Conservation (phyloP, 176 grass and related monocot genomes). For the Triticum monococcum region DNA sequence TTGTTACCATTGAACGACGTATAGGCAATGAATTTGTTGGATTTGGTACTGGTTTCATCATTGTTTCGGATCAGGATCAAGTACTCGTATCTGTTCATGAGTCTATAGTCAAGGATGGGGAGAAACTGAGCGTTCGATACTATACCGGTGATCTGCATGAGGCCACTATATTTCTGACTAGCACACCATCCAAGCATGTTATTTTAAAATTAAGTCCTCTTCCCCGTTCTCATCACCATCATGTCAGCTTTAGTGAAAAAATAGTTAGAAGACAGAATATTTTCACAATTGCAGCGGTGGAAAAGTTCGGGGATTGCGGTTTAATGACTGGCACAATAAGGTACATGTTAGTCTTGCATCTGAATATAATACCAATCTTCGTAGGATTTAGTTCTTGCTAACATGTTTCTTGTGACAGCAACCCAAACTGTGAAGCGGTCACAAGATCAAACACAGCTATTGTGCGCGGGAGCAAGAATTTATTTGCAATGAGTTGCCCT, state of each 20-base stretch:
- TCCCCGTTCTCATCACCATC: background rate
- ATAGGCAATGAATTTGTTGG: background rate
- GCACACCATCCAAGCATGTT: background rate
- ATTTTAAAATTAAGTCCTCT: background rate
- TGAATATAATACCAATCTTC: background rate
- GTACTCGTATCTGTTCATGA: background rate
- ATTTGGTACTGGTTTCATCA: background rate
- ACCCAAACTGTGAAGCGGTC: background rate
- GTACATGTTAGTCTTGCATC: background rate
- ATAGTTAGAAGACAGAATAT: background rate
- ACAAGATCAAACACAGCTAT: background rate
- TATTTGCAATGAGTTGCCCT: background rate
- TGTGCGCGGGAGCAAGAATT: background rate
- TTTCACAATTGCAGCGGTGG: background rate
- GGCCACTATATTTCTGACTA: background rate
- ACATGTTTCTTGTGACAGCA: background rate
- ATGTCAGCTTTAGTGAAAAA: background rate
- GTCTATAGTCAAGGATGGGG: background rate
- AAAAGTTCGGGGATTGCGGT: background rate
- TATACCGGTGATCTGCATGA: background rate
- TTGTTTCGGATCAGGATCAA: background rate
- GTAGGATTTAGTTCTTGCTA: background rate
- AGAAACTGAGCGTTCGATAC: background rate
- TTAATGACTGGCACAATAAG: background rate
- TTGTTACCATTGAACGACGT: background rate